Conservation (phyloP, 345 rosid genomes). For the Ailanthus altissimus region DNA sequence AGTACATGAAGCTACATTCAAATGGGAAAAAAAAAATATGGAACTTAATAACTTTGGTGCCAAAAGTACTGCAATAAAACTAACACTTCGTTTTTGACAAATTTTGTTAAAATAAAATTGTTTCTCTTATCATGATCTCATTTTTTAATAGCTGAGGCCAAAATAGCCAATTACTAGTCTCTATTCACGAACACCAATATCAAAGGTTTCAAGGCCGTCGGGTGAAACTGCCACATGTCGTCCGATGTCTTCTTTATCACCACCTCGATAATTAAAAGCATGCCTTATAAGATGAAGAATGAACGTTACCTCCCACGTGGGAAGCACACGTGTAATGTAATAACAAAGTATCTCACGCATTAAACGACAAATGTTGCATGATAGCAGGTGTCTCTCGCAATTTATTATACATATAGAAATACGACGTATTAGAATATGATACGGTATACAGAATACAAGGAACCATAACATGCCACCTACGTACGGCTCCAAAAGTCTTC, state of each 20-base stretch:
- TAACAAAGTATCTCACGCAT: conserved; percentile 66
- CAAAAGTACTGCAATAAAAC: too few species aligned
- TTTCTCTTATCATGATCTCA: conserved; percentile 36
- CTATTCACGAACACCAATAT: conserved; percentile 38
- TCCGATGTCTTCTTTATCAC: conserved; percentile 34
- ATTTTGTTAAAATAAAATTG: conserved; percentile 18
- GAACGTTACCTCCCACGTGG: conserved; percentile 80
- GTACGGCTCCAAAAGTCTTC: conserved; percentile 81
- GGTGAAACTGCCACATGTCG: conserved; percentile 32
- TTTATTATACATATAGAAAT: conserved; percentile 25
- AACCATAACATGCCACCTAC: conserved; percentile 75
- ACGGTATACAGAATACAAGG: conserved; percentile 51
- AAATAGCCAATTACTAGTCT: conserved; percentile 51
- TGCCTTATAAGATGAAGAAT: conserved; percentile 61
- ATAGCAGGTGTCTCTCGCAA: conserved; percentile 31
- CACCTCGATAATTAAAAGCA: conserved; percentile 45
- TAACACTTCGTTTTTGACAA: conserved; percentile 20
- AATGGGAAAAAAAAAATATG: too few species aligned
- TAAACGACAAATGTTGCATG: conserved; percentile 43
- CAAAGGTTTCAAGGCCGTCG: conserved; percentile 34
- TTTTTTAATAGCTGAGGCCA: conserved; percentile 50
- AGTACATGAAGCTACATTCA: too few species aligned
- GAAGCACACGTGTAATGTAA: conserved; percentile 38
- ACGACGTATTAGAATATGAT: conserved; percentile 44
- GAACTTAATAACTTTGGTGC: not conserved